Evolutionary conservation across 257 asterid genomes (phyloP).

Genomic region (Cynanchum wilfordii): DNA sequence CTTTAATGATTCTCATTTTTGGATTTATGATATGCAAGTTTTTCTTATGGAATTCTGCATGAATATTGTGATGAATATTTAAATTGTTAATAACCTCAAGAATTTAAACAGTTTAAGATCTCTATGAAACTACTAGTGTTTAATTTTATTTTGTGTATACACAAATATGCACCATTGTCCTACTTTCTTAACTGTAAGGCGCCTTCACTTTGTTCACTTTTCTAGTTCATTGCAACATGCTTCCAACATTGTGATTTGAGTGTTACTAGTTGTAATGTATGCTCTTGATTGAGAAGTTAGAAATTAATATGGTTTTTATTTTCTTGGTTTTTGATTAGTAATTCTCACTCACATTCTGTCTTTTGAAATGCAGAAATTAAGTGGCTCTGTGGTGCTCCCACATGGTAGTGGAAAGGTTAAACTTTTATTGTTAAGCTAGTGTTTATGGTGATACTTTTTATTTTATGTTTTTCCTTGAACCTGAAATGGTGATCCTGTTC

Average conservation of each 20-base stretch:
- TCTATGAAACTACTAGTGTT: background rate
- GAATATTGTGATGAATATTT: background rate
- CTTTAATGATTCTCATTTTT: background rate
- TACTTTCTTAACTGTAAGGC: background rate
- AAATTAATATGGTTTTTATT: background rate
- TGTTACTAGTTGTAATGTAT: background rate
- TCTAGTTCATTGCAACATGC: background rate
- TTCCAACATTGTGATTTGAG: background rate
- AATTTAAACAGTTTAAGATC: background rate
- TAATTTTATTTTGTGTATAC: background rate
- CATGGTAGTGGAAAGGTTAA: constrained; percentile 94
- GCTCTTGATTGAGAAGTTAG: background rate
- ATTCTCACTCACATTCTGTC: constrained; percentile 6
- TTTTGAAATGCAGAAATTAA: constrained; percentile 65
- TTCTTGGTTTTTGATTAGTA: background rate
- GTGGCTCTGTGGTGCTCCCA: constrained; percentile 75
- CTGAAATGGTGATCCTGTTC: constrained; percentile 21
- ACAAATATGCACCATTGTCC: background rate
- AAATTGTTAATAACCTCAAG: no score
- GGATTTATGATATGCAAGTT: background rate
- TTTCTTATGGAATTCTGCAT: background rate
- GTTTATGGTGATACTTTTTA: background rate
- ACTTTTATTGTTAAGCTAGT: background rate
- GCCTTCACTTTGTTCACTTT: background rate
- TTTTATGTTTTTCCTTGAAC: constrained; percentile 4